These are phyloP conservation scores for Sapria himalayana DNA, from an alignment of 345 rosid genomes.

Conservation along the genomic window DNA sequence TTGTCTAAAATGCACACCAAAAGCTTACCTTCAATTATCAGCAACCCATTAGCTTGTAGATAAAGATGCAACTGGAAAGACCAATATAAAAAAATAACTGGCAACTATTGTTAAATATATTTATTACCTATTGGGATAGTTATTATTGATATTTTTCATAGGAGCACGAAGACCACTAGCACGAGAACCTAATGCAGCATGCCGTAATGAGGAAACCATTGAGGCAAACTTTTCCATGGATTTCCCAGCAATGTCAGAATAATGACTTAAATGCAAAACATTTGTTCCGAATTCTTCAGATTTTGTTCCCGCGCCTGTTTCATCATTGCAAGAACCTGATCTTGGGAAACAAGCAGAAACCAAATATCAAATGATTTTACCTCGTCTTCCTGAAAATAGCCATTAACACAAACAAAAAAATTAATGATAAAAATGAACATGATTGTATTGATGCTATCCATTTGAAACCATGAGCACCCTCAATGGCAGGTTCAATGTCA, in stretches of 20 bases:
- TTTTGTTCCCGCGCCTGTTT: constrained; percentile 10
- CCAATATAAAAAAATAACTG: not conserved
- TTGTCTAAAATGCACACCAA: constrained; percentile 27
- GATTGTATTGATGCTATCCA: no score
- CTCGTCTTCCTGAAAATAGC: no score
- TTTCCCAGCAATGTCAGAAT: constrained; percentile 65
- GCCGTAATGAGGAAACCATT: constrained; percentile 45
- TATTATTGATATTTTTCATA: constrained; percentile 39
- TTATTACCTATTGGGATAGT: constrained; percentile 26
- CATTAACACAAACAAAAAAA: no score
- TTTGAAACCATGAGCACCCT: no score
- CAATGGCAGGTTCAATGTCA: no score
- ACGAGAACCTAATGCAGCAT: constrained; percentile 48
- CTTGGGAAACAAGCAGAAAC: constrained; percentile 1
- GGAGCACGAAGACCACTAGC: constrained; percentile 95
- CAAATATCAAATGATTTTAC: not conserved
- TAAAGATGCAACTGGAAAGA: constrained; percentile 1
- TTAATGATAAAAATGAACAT: no score
- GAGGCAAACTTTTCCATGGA: constrained; percentile 64
- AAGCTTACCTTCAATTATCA: constrained; percentile 22
- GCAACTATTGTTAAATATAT: constrained; percentile 1
- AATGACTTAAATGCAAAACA: constrained; percentile 46
- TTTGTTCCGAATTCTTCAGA: constrained; percentile 40
- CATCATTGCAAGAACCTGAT: constrained; percentile 14
- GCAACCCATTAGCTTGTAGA: constrained; percentile 2